Percentiles rank a stretch among this genome's conserved stretches.
Evolutionary conservation across 345 rosid species (phyloP).

Genomic region (Boechera retrofracta): DNA sequence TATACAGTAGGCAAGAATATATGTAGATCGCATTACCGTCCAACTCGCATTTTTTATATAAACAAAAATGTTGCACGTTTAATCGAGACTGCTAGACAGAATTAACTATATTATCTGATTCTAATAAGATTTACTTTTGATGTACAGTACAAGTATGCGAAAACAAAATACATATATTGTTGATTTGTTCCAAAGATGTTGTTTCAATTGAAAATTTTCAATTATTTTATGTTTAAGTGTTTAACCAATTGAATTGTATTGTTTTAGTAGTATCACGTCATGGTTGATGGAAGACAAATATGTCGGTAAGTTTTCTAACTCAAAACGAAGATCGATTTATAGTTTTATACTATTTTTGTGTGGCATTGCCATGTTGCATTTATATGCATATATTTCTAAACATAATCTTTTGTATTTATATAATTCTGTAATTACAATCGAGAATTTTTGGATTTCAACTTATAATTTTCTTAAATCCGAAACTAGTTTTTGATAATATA

Average conservation of each 20-base stretch:
- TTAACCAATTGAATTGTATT: neutral
- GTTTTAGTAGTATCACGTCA: conserved; percentile 7
- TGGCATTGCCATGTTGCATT: neutral
- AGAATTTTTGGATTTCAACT: neutral
- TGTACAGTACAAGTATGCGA: conserved; percentile 32
- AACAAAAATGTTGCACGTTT: conserved; percentile 41
- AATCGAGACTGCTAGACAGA: conserved; percentile 4
- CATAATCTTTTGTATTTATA: neutral
- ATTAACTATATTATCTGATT: conserved; percentile 26
- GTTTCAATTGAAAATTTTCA: neutral
- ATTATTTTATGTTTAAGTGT: neutral
- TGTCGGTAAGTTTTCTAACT: neutral
- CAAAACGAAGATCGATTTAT: neutral
- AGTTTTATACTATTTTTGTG: neutral
- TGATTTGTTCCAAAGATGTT: conserved; percentile 13
- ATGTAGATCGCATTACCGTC: conserved; percentile 48
- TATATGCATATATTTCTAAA: neutral
- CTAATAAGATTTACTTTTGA: conserved; percentile 7
- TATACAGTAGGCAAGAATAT: conserved; percentile 40
- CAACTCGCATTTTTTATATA: conserved; percentile 37
- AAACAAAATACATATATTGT: conserved; percentile 22
- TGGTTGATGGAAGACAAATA: neutral
- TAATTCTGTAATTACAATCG: neutral
- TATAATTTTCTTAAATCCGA: neutral
- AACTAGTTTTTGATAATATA: neutral